phyloP scores from a whole-genome alignment of 257 asterid genomes.

The Ilex asprella region DNA sequence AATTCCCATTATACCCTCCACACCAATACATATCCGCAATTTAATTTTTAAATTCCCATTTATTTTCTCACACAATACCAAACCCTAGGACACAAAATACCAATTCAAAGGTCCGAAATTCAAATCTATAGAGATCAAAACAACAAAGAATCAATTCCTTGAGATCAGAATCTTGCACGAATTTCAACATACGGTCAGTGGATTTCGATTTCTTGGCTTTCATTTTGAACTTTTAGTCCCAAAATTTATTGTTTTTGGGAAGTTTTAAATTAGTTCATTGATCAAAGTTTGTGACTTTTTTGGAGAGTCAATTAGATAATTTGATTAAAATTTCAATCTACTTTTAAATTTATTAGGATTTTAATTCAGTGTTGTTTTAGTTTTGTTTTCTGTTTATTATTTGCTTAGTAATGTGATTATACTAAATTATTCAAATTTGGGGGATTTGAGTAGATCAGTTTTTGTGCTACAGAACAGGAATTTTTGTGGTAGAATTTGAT shows the following conservation, averaged over 20 bases:
- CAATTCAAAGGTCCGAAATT: conserved; percentile 19
- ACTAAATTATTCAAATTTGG: too few relatives aligned
- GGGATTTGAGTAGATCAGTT: too few relatives aligned
- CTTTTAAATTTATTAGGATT: conserved; percentile 10
- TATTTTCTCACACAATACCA: conserved; percentile 29
- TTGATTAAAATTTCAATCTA: conserved; percentile 5
- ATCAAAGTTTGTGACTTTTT: conserved; percentile 6
- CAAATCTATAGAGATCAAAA: conserved; percentile 23
- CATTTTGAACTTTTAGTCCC: conserved; percentile 21
- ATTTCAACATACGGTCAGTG: conserved; percentile 44
- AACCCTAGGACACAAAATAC: conserved; percentile 47
- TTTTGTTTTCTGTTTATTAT: neutral
- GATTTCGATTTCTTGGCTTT: conserved; percentile 5
- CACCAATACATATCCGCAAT: conserved; percentile 15
- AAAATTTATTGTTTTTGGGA: conserved; percentile 12
- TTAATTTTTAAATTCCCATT: conserved; percentile 20
- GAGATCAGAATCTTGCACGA: conserved; percentile 18
- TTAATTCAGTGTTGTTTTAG: conserved; percentile 1
- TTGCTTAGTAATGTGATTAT: too few relatives aligned
- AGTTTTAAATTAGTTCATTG: conserved; percentile 23
- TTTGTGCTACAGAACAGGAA: neutral
- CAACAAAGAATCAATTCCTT: too few relatives aligned
- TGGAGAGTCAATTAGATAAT: too few relatives aligned
- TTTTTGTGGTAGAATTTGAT: too few relatives aligned
- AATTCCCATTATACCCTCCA: conserved; percentile 39